Evolutionary conservation across 192 early-diverging fungal genomes (phyloP), one percentile per base, ranked within the genome.

Genomic region (Entomortierella lignicola): DNA sequence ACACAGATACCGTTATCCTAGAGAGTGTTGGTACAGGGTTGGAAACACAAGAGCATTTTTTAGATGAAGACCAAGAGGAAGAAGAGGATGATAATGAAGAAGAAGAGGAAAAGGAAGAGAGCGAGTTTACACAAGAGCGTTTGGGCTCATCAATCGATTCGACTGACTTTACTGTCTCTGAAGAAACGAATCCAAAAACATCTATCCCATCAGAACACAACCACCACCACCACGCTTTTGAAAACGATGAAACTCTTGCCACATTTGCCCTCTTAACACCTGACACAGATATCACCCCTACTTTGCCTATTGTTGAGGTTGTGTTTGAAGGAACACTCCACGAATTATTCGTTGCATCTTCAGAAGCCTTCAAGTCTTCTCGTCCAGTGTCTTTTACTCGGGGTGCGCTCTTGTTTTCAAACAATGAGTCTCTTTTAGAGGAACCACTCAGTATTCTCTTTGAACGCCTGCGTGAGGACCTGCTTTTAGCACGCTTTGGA

Each of bases 301-400:
- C 62, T 1, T 39, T 63, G 48, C 62, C 62, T 21, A 29, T 63
- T 11, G 25, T 63, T 29, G 62, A 63, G 51, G 18, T 63, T 52
- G 25, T 39, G 1, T 53, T 53, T 37, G 62, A 53, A 29, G 62
- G 53, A 17, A 34, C 62, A 3, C 41, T 63, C n/a, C 21, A 53
- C 30, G 62, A 63, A 50, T 50, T 63, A 4, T 63, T 63, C 62
- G 37, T 18, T 39, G 48, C 62, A 41, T 63, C 62, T 2, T 63
- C 62, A 2, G 51, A 63, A 20, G 62, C 62, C 5, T 63, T 52
- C 62, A 63, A 63, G 34, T 21, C 62, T 15, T 50, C 47, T 1
- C 48, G 51, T 20, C 18, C 32, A 39, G 48, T 2, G n/a, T 17
- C 32, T 6, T 12, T 25, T 13, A 27, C 26, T 29, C 29, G 50